Conservation (phyloP, 176 grass and related monocot genomes). For the maize (Zea mays) region Zm-B73-REFERENCE-NAM-5.0 NC_050096.1:203981501-203982000, state of each 20-base stretch:
- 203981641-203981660: slow-evolving; percentile 21
- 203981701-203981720: background rate
- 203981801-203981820: background rate
- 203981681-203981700: background rate
- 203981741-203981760: slow-evolving; percentile 36
- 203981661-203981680: slow-evolving; percentile 35
- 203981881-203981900: background rate
- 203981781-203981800: background rate
- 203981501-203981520: background rate
- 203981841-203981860: background rate
- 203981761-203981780: slow-evolving; percentile 5
- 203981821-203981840: slow-evolving; percentile 18
- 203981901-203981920: background rate
- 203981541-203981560: background rate
- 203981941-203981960: background rate
- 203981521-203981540: background rate
- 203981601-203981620: slow-evolving; percentile 4
- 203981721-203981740: background rate
- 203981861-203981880: slow-evolving; percentile 5
- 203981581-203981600: background rate
- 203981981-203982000: slow-evolving; percentile 5
- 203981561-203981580: no score
- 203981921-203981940: background rate
- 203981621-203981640: background rate
- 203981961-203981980: background rate